Percentiles rank a stretch among this genome's conserved stretches.
Conservation (phyloP, 345 rosid genomes). For the Populus davidiana region DNA sequence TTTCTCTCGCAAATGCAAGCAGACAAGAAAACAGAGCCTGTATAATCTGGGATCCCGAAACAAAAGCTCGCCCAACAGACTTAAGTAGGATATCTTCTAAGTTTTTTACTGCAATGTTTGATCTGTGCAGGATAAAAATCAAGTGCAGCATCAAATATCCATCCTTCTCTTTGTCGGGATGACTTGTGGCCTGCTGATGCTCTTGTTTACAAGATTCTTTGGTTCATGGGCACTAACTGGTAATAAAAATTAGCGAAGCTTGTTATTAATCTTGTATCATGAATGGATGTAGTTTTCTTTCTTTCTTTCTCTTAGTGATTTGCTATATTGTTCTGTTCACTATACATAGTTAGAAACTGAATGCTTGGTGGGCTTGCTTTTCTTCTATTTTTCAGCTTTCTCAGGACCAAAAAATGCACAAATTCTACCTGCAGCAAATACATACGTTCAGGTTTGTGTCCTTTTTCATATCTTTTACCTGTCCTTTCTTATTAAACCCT, state of each 20-base stretch:
- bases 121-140: constrained; percentile 61
- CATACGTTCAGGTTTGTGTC: constrained; percentile 71
- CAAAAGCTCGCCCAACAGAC: too few species aligned
- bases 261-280: background rate
- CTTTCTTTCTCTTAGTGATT: background rate
- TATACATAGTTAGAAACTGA: background rate
- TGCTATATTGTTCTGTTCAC: background rate
- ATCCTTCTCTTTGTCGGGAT: constrained; percentile 69
- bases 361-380: background rate
- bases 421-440: constrained; percentile 77
- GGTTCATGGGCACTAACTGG: constrained; percentile 81
- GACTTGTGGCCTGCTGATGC: constrained; percentile 68
- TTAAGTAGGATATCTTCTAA: background rate
- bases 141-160: constrained; percentile 92
- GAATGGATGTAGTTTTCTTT: background rate
- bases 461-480: constrained; percentile 7
- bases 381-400: constrained; percentile 51
- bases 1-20: too few species aligned
- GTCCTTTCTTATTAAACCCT: background rate
- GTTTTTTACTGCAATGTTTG: background rate
- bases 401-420: constrained; percentile 64
- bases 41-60: too few species aligned
- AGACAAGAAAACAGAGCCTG: too few species aligned
- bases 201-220: constrained; percentile 59
- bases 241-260: constrained; percentile 29